phyloP scores from a whole-genome alignment of 2,329 filamentous ascomycete genomes.

The Xylariales sp. region DNA sequence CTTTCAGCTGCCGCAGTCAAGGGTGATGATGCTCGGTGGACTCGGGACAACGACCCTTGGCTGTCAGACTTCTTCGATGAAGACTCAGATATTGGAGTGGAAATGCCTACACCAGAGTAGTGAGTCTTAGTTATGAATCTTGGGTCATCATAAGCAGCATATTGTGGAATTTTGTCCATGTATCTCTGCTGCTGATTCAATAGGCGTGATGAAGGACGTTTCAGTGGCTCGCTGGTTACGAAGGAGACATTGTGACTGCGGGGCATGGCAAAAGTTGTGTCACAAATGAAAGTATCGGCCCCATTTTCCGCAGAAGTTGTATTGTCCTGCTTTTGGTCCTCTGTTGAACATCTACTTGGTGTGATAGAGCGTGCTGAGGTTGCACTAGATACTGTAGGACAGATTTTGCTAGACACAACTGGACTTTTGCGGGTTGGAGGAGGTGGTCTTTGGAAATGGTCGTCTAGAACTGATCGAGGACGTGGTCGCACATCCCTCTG shows the following conservation, averaged over 20 bases:
- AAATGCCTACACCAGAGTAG: background rate
- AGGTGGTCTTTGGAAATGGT: conserved; percentile 14
- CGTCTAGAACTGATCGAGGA: conserved; percentile 20
- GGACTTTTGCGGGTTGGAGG: background rate
- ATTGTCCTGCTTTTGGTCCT: background rate
- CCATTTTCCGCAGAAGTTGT: too few relatives aligned
- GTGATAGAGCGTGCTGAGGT: background rate
- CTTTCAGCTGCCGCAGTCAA: too few relatives aligned
- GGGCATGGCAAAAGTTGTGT: conserved; percentile 7
- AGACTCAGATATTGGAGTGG: too few relatives aligned
- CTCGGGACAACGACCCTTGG: too few relatives aligned
- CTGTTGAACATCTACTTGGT: conserved; percentile 3
- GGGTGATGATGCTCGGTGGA: too few relatives aligned
- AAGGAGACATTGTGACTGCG: conserved; percentile 20
- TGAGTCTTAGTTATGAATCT: conserved; percentile 3
- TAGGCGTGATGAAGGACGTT: conserved; percentile 32
- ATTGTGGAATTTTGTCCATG: background rate
- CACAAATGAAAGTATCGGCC: too few relatives aligned
- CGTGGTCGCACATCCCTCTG: conserved; percentile 7
- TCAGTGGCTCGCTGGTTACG: conserved; percentile 33
- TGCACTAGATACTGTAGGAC: conserved; percentile 11
- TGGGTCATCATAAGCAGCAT: too few relatives aligned
- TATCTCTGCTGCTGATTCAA: conserved; percentile 4
- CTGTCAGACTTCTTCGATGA: too few relatives aligned
- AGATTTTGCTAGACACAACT: conserved; percentile 7